Conservation (phyloP, 208 protist species). For the Trypanosoma platydactyli region DNA sequence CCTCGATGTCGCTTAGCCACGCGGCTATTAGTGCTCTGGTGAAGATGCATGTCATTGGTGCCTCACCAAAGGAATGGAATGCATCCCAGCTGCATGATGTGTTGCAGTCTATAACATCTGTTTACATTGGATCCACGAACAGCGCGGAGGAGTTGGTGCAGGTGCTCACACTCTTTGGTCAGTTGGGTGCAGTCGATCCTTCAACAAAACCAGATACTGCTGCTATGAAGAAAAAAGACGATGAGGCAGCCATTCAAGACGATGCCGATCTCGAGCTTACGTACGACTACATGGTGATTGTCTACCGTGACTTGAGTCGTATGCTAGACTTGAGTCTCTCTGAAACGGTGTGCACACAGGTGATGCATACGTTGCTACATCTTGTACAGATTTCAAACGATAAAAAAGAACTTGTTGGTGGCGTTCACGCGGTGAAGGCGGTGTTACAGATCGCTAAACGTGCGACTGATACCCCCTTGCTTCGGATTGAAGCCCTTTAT, state of each 20-base stretch:
- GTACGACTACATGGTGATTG: slow-evolving; percentile 92
- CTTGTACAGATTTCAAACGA: slow-evolving; percentile 81
- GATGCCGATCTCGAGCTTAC: slow-evolving; percentile 88
- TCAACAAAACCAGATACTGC: slow-evolving; percentile 49
- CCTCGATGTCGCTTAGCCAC: slow-evolving; percentile 69
- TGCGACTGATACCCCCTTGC: slow-evolving; percentile 62
- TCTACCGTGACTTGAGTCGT: slow-evolving; percentile 86
- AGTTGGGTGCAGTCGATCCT: slow-evolving; percentile 86
- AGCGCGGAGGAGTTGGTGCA: slow-evolving; percentile 66
- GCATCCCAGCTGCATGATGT: slow-evolving; percentile 69
- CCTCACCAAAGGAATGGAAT: slow-evolving; percentile 40
- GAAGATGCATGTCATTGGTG: slow-evolving; percentile 68
- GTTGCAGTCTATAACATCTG: slow-evolving; percentile 55
- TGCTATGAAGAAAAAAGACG: slow-evolving; percentile 57
- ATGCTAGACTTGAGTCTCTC: slow-evolving; percentile 85
- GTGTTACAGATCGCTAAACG: slow-evolving; percentile 82
- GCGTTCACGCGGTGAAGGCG: slow-evolving; percentile 77
- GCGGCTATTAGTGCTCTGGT: slow-evolving; percentile 81
- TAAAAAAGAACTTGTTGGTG: slow-evolving; percentile 80
- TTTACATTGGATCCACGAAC: slow-evolving; percentile 67
- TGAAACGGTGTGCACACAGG: slow-evolving; percentile 80
- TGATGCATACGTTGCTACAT: slow-evolving; percentile 83
- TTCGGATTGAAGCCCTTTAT: slow-evolving; percentile 88
- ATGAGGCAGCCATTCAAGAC: slow-evolving; percentile 70
- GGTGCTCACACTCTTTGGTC: slow-evolving; percentile 86